A percentile compares a stretch with the other conserved stretches of the same genome.
Conservation (phyloP, 2,329 filamentous ascomycete genomes). For the Trichoderma sp. region DNA sequence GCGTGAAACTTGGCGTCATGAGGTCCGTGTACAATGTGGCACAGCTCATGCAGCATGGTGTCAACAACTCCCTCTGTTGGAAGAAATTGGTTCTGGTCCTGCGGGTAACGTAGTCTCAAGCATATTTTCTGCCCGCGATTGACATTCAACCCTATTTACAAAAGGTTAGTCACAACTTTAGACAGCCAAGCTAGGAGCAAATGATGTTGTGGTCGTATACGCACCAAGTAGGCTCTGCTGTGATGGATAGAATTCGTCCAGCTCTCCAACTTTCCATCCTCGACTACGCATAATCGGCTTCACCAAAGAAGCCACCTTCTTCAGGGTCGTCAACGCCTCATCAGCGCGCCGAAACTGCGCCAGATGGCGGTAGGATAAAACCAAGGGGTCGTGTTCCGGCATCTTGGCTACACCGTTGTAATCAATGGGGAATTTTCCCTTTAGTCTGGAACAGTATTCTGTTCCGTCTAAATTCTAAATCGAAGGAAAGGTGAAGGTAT, state of each 20-base stretch:
- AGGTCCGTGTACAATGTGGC: conserved; percentile 82
- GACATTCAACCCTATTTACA: conserved; percentile 66
- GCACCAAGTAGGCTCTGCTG: conserved; percentile 71
- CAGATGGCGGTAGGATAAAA: conserved; percentile 54
- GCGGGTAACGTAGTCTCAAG: conserved; percentile 75
- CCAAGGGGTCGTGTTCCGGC: conserved; percentile 42
- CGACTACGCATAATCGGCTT: conserved; percentile 93
- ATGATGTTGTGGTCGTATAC: conserved; percentile 29
- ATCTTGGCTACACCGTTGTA: conserved; percentile 21
- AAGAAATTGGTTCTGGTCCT: conserved; percentile 75
- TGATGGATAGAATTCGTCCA: conserved; percentile 83
- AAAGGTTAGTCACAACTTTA: background rate
- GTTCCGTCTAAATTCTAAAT: background rate
- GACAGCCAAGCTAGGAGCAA: background rate
- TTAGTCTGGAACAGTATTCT: background rate
- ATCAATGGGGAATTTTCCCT: background rate
- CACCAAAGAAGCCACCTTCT: conserved; percentile 81
- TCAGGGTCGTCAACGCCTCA: conserved; percentile 63
- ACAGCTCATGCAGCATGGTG: conserved; percentile 92
- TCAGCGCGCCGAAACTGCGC: conserved; percentile 47
- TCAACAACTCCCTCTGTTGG: conserved; percentile 79
- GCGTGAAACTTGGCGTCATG: conserved; percentile 83
- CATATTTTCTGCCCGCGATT: conserved; percentile 78
- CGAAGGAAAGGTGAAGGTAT: background rate
- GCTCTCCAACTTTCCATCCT: conserved; percentile 73